Base-by-base conservation (phyloP, 1,284 basidiomycete species). In the Trametes pubescens region DNA sequence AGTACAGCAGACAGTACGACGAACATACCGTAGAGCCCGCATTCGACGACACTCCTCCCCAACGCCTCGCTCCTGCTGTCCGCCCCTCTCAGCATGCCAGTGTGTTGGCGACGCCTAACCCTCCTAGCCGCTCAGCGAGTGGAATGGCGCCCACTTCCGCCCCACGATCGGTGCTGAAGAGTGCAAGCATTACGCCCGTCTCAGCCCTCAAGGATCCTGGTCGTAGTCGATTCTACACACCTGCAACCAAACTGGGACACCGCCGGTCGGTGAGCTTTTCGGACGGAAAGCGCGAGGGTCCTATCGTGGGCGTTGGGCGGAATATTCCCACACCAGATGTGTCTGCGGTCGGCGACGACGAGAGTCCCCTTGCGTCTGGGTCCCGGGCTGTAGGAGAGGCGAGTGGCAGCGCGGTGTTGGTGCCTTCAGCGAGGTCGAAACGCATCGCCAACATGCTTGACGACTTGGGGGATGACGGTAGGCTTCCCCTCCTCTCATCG, bases 191-290 rank as follows among this genome's bases (percentile, higher is more conserved):
- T 63, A 84, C 84, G 51, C 85, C 88, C 40, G 78, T 80, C 18
- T 88, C 87, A 13, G 87, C 76, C 22, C 72, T 87, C 74, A 86
- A 84, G 71, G 81, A 82, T 69, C 75, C 81, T 26, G 81, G 72
- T 68, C 81, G 80, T 29, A 72, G 75, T 26, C 78, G 76, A 52
- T 78, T 82, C 69, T 79, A 79, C 60, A 91, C 88, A 18, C 88
- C 89, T 16, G 72, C 82, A 26, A 80, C 79, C 55, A 77, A 71
- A 53, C 67, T 76, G 16, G 77, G 75, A 0, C 84, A 89, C 65
- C 86, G 89, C 29, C 86, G 95, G 35, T 96, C 93, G 49, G 96
- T 98, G 57, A 96, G 94, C 75, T 98, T 98, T 78, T 96, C 94
- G 21, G 96, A 98, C 74, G 95, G 95, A 5, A 92, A 90, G 73